A percentile compares a stretch with the other conserved stretches of the same genome.
phyloP scores from a whole-genome alignment of 306 rosid genomes.

The Vigna hirtella region DNA sequence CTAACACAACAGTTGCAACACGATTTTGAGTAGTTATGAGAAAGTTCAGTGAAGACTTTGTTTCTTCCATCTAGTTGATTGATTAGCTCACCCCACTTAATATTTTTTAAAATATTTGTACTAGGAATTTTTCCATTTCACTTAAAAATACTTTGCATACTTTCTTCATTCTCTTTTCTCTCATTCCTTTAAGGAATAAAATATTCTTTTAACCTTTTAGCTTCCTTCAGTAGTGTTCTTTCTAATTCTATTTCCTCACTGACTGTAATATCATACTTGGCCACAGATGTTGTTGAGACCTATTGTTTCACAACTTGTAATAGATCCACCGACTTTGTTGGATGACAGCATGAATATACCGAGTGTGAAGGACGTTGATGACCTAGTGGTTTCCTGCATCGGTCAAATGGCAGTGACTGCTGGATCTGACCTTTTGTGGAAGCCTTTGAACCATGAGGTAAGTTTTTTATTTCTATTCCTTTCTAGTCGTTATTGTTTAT shows the following conservation, averaged over 20 bases:
- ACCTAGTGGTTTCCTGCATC: constrained; percentile 73
- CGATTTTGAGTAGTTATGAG: background rate
- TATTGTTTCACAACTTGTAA: constrained; percentile 73
- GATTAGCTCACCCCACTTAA: background rate
- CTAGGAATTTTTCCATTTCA: constrained; percentile 1
- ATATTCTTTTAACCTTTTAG: constrained; percentile 1
- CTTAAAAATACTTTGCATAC: constrained; percentile 2
- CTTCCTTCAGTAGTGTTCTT: constrained; percentile 1
- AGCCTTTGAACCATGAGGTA: constrained; percentile 91
- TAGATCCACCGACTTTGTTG: constrained; percentile 73
- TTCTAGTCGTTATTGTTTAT: background rate
- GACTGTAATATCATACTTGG: constrained; percentile 34
- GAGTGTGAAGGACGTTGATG: constrained; percentile 77
- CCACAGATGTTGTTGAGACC: constrained; percentile 85
- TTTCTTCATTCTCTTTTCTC: constrained; percentile 33
- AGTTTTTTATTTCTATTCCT: constrained; percentile 5
- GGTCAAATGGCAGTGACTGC: constrained; percentile 99
- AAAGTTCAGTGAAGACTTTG: background rate
- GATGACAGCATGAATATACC: constrained; percentile 65
- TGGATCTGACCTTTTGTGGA: constrained; percentile 88
- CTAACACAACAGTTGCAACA: background rate
- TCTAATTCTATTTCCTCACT: constrained; percentile 33
- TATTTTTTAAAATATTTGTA: background rate
- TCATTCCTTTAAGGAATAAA: background rate
- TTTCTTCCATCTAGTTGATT: constrained; percentile 14